Conservation (phyloP, 2,329 filamentous ascomycete genomes). For the Colletotrichum karsti region DNA sequence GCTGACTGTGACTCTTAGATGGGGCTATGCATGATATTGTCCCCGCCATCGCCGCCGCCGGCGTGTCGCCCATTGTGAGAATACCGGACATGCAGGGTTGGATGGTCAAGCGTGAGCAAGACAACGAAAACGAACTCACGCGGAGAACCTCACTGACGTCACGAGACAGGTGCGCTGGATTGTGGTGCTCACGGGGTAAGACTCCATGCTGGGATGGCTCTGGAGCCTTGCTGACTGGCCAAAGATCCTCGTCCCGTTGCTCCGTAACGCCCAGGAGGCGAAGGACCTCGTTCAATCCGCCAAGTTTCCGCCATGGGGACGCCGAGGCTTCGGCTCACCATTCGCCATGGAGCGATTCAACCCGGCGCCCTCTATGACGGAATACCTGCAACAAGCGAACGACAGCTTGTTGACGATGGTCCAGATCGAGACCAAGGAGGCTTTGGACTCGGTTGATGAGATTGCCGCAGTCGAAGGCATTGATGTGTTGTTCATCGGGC, state of each 20-base stretch:
- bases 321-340: slow-evolving; percentile 64
- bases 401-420: slow-evolving; percentile 69
- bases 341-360: slow-evolving; percentile 60
- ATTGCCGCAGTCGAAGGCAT: slow-evolving; percentile 69
- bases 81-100: slow-evolving; percentile 65
- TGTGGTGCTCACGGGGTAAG: slow-evolving; percentile 64
- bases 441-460: slow-evolving; percentile 66
- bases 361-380: slow-evolving; percentile 56
- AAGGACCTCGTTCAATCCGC: slow-evolving; percentile 57
- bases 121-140: neutral
- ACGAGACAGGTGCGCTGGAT: slow-evolving; percentile 59
- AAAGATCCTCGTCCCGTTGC: slow-evolving; percentile 60
- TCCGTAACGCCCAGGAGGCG: slow-evolving; percentile 62
- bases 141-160: neutral
- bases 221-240: neutral
- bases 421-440: slow-evolving; percentile 73
- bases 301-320: slow-evolving; percentile 65
- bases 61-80: slow-evolving; percentile 54
- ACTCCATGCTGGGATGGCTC: neutral
- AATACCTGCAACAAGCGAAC: slow-evolving; percentile 66
- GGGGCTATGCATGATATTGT: slow-evolving; percentile 63
- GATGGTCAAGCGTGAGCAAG: slow-evolving; percentile 63
- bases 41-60: slow-evolving; percentile 57
- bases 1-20: slow-evolving; percentile 38
- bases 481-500: slow-evolving; percentile 72